Evolutionary conservation across 2,329 filamentous ascomycete genomes (phyloP), one percentile per base, ranked within the genome.

Genomic region (Colletotrichum eremochloae): DNA sequence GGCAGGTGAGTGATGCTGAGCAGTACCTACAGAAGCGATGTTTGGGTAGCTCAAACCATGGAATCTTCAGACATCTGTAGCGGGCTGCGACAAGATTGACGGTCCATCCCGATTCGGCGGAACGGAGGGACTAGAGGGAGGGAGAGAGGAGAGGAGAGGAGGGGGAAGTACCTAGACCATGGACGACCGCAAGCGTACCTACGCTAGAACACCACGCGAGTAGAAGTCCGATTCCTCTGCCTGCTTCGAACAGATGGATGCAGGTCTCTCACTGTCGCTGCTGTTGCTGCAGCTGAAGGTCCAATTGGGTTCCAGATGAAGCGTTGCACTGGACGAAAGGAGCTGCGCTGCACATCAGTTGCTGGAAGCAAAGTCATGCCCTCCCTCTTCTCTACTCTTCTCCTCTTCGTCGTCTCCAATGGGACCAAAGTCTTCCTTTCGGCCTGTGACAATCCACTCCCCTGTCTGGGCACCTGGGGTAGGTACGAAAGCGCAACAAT

Each of bases 81-180:
- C 69, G 69, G 64, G 60, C 56, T 70, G 65, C 66, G 55, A 64
- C 60, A 50, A 46, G n/a, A 71, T 40, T 68, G 50, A 40, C 55
- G 40, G 31, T 38, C 72, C 64, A 71, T 73, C 69, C 69, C 64
- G 62, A 73, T 73, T 73, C 72, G 72, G 72, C 72, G 66, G 63
- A 74, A 73, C 72, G 72, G 72, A 74, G 62, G 46, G 53, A 44
- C n/a, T 56, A n/a, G 53, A 24, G 36, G 24, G 46, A 8, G 46
- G 15, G 12, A 29, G 52, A 60, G 31, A 24, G 66, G 20, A n/a
- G 58, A 8, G 31, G 63, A 24, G 20, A 20, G 18, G 46, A 11
- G 5, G 18, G 18, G 52, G 7, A 20, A 7, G 52, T 5, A 24
- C 24, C 24, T 24, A n/a, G 5, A n/a, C 11, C 15, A 55, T 31